Percentiles rank a stretch among this genome's conserved stretches.
Evolutionary conservation across 2,329 filamentous ascomycete species (phyloP).

Genomic region (Penicillium sp.): DNA sequence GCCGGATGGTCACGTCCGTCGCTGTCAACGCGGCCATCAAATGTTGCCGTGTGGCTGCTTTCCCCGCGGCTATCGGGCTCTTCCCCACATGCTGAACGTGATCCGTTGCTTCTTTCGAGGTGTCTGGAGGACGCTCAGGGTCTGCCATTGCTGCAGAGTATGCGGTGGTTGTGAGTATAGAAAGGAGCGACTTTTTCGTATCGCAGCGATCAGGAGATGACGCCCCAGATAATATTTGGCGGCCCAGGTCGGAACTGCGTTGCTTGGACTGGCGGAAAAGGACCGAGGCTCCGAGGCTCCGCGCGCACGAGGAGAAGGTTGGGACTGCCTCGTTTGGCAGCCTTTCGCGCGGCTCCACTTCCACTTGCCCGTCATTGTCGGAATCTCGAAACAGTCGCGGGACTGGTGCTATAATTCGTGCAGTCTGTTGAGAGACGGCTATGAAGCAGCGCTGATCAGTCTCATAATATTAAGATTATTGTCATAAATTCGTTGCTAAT

Average conservation of each 20-base stretch:
- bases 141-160: slow-evolving; percentile 24
- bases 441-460: too few relatives aligned
- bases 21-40: slow-evolving; percentile 30
- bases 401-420: neutral
- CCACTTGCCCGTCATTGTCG: neutral
- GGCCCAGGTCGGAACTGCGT: slow-evolving; percentile 10
- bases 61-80: slow-evolving; percentile 24
- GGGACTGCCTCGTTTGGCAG: slow-evolving; percentile 15
- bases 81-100: slow-evolving; percentile 22
- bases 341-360: slow-evolving; percentile 3
- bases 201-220: neutral
- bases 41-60: slow-evolving; percentile 23
- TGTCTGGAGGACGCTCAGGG: slow-evolving; percentile 15
- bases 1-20: slow-evolving; percentile 32
- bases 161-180: neutral
- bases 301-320: slow-evolving; percentile 8
- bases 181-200: slow-evolving; percentile 4
- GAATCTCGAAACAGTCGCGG: too few relatives aligned
- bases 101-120: slow-evolving; percentile 11
- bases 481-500: too few relatives aligned
- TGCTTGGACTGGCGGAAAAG: slow-evolving; percentile 10
- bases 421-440: too few relatives aligned
- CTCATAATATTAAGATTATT: too few relatives aligned
- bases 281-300: slow-evolving; percentile 33
- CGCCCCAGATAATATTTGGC: neutral